Percentiles rank a stretch among this genome's conserved stretches.
Evolutionary conservation across 768 basidiomycete genomes (phyloP).

Genomic region (Gymnopilus dilepis): DNA sequence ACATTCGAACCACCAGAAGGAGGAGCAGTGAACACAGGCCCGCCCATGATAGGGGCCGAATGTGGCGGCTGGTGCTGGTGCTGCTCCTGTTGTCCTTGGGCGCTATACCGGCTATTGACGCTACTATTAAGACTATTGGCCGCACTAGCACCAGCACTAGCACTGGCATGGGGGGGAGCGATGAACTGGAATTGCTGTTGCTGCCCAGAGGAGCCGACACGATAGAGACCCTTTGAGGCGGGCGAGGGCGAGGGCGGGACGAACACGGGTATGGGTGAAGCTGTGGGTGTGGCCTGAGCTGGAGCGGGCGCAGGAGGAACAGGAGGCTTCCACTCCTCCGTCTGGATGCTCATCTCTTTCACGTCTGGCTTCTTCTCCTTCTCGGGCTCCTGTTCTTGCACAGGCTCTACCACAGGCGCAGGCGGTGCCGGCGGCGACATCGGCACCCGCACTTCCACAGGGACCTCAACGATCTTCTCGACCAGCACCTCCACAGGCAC

Average conservation of each 20-base stretch:
- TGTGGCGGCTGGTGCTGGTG: neutral
- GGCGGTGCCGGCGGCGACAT: slow-evolving; percentile 31
- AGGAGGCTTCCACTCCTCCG: slow-evolving; percentile 70
- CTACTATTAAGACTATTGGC: too few species aligned
- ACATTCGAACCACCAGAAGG: slow-evolving; percentile 45
- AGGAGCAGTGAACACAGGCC: slow-evolving; percentile 37
- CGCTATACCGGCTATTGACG: too few species aligned
- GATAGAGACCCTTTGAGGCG: slow-evolving; percentile 47
- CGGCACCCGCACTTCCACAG: neutral
- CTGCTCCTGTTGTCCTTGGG: slow-evolving; percentile 10
- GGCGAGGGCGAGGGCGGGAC: neutral
- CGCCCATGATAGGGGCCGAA: slow-evolving; percentile 28
- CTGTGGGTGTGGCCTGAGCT: neutral
- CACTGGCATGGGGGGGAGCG: slow-evolving; percentile 45
- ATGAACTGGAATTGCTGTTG: slow-evolving; percentile 73
- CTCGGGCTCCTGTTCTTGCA: too few species aligned
- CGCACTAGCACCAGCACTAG: too few species aligned
- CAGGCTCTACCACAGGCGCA: too few species aligned
- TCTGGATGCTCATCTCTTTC: slow-evolving; percentile 81
- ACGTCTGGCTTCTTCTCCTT: slow-evolving; percentile 58
- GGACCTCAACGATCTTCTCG: neutral
- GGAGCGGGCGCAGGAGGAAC: slow-evolving; percentile 28
- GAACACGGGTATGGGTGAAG: slow-evolving; percentile 27
- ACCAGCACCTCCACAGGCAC: too few species aligned
- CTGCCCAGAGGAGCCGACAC: slow-evolving; percentile 52